Conservation (phyloP, 129 eudicot species). For the Flaveria linearis region DNA sequence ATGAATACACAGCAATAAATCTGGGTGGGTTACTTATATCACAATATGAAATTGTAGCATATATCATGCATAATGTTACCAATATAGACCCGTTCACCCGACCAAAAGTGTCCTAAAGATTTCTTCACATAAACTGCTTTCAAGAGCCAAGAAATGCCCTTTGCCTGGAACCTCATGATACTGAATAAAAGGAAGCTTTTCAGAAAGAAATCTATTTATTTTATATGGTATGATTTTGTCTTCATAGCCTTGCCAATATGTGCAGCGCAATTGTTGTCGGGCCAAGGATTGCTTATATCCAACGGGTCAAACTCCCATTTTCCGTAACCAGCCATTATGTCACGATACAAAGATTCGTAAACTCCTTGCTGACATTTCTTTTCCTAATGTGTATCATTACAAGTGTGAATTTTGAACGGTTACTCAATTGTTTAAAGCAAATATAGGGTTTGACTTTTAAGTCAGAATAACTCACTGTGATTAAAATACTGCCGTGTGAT, state of each 20-base stretch:
- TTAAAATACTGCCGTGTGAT: neutral
- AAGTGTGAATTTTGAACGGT: neutral
- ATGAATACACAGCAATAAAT: neutral
- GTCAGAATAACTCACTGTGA: neutral
- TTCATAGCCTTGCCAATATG: slow-evolving; percentile 70
- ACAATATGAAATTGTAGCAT: neutral
- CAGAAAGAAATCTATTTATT: slow-evolving; percentile 44
- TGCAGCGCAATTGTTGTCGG: slow-evolving; percentile 55
- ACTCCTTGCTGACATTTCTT: slow-evolving; percentile 60
- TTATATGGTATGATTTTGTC: slow-evolving; percentile 53
- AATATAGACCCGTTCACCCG: slow-evolving; percentile 28
- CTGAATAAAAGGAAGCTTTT: slow-evolving; percentile 58
- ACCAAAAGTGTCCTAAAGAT: slow-evolving; percentile 49
- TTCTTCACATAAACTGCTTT: slow-evolving; percentile 41
- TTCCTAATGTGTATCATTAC: slow-evolving; percentile 38
- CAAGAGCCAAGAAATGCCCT: slow-evolving; percentile 51
- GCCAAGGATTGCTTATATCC: slow-evolving; percentile 59
- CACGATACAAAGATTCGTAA: slow-evolving; percentile 58
- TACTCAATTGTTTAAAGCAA: neutral
- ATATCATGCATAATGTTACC: slow-evolving; percentile 10
- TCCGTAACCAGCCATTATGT: slow-evolving; percentile 52
- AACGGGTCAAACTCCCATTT: slow-evolving; percentile 75
- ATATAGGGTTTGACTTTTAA: neutral
- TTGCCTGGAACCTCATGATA: slow-evolving; percentile 61
- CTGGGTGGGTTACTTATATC: neutral